Base-by-base conservation (phyloP, 1,284 basidiomycete genomes). In the Afroboletus lepidellus region DNA sequence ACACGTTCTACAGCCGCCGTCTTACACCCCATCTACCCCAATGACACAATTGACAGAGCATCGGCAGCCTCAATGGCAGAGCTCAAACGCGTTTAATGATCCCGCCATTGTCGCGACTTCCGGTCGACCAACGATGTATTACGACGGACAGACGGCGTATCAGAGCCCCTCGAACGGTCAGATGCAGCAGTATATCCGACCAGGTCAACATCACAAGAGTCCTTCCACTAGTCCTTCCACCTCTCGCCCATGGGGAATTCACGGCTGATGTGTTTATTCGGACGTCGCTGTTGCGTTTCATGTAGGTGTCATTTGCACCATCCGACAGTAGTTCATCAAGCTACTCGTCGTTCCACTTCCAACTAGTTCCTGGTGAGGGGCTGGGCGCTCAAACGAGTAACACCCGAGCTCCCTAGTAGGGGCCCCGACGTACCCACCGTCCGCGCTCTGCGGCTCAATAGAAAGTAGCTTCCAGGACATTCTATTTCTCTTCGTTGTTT, bases 221-320 rank as follows among this genome's bases (percentile, higher is more conserved):
- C 53, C 65, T 0, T 54, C 63, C 11, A 30, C 29, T 9, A 30
- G 29, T 5, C 29, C 29, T 13, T 11, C 29, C 4, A 53, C 54
- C 8, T 55, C 65, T 30, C 65, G 46, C 3, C 20, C 52, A 24
- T 69, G 67, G 66, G 65, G 67, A 24, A 47, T 59, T 20, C 60
- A 52, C 43, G 64, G 65, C 23, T 69, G 51, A 65, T 34, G 16
- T 46, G 23, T 54, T 42, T 41, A 29, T 20, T 32, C 36, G 27
- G 42, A 36, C 32, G 32, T 50, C 20, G 27, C 8, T 25, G 32
- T 36, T 34, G 33, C 16, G 33, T 43, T 30, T 56, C 48, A 32
- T 27, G 33, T 50, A n/a, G 37, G 51, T 44, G 29, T 48, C 47
- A 39, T 23, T n/a, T 37, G 41, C 50, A 44, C 46, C 46, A 45